phyloP scores from a whole-genome alignment of 1,284 basidiomycete species.

The Farysia itapuensis region DNA sequence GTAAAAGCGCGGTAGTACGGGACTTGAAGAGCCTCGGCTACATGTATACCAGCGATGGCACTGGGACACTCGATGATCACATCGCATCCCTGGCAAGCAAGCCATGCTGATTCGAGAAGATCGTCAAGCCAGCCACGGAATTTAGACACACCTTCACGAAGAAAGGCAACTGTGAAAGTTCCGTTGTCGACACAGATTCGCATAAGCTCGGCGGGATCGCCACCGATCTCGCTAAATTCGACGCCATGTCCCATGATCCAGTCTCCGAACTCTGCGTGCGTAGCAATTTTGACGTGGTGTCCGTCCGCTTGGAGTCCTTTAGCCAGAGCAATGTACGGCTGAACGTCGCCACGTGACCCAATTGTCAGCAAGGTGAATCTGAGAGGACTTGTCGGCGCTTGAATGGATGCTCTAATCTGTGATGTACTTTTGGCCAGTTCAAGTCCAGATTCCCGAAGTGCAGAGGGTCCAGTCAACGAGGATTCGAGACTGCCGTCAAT shows the following conservation, averaged over 20 bases:
- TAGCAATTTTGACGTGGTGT: constrained; percentile 80
- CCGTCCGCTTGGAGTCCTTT: constrained; percentile 89
- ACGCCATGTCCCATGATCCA: constrained; percentile 92
- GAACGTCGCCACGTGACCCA: constrained; percentile 79
- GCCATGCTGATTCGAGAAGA: constrained; percentile 86
- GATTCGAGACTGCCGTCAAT: constrained; percentile 24
- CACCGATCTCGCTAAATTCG: constrained; percentile 88
- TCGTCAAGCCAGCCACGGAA: constrained; percentile 98
- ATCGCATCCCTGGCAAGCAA: constrained; percentile 91
- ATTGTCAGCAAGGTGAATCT: constrained; percentile 83
- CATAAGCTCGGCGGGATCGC: constrained; percentile 91
- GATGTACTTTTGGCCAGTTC: constrained; percentile 8
- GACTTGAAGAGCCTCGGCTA: constrained; percentile 87
- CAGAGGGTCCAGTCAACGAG: constrained; percentile 17
- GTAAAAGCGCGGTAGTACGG: constrained; percentile 90
- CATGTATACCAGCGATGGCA: constrained; percentile 98
- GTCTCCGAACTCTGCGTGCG: constrained; percentile 87
- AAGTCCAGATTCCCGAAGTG: constrained; percentile 10
- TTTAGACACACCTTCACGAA: constrained; percentile 86
- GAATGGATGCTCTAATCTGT: constrained; percentile 17
- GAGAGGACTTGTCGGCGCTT: constrained; percentile 30
- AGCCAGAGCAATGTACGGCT: constrained; percentile 85
- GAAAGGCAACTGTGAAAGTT: constrained; percentile 89
- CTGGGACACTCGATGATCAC: constrained; percentile 91
- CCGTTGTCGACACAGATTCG: constrained; percentile 64